Base-by-base conservation (phyloP, 2,329 filamentous ascomycete species). In the Curvularia eragrostidis region DNA sequence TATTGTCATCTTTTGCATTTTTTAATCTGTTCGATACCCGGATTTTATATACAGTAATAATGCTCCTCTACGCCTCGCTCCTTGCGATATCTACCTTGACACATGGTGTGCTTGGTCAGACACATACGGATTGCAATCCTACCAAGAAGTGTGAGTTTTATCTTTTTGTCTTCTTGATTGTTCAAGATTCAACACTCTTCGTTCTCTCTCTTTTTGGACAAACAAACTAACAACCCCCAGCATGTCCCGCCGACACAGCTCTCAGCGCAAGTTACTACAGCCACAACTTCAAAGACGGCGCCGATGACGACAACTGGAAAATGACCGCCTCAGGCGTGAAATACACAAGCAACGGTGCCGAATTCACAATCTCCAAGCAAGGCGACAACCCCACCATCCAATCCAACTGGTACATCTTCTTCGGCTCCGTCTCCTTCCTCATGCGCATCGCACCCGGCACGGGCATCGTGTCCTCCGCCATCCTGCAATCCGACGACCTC, bases 341-440 rank as follows among this genome's bases (percentile, higher is more conserved):
- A 48, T 80, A 80, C 56, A 69, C 58, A 19, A 43, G 72, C 8
- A 73, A 79, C 15, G 83, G 83, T 23, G 82, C 80, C 43, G 75
- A 80, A 15, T 84, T 85, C 71, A 79, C 72, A 34, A 81, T 85
- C 63, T 72, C 70, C 44, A 80, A 79, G 61, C 75, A 76, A 21
- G 78, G 76, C n/a, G 77, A 85, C 57, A 80, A 83, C 2, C 83
- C 83, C 1, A 96, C 91, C 1, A 85, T 96, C 60, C 84, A 87
- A 63, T 88, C 90, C 47, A 87, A 87, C 67, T 94, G 93, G 75
- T 95, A 92, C 80, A 90, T 96, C 77, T 93, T 96, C 81, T 94
- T 90, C 65, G 92, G 92, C 50, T 86, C 88, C 59, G 87, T 91
- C 54, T 91, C 95, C 77, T 84, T 94, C 56, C 82, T 86, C 65